A percentile compares a stretch with the other conserved stretches of the same genome.
These are phyloP conservation scores for Lasiosphaeria hispida DNA, from an alignment of 495 filamentous ascomycete genomes.

Conservation along the genomic window DNA sequence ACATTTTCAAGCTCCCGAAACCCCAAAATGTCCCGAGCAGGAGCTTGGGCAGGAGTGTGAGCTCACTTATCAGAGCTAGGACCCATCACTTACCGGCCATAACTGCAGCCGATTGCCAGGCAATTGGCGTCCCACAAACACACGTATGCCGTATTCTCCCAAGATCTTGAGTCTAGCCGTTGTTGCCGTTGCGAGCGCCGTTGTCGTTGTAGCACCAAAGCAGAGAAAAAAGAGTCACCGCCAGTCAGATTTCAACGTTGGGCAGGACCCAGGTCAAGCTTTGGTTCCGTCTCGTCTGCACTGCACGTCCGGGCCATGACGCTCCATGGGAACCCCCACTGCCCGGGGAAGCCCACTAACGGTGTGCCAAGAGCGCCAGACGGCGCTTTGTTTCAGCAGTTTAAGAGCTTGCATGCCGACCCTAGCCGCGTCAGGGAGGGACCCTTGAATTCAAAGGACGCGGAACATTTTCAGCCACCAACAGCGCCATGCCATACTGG, in stretches of 20 bases:
- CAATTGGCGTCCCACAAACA: no score
- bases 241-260: conserved; percentile 4
- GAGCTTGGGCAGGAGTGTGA: neutral
- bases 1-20: no score
- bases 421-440: conserved; percentile 22
- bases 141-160: neutral
- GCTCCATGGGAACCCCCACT: neutral
- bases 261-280: neutral
- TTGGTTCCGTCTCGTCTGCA: neutral
- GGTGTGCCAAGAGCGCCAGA: conserved; percentile 20
- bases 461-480: neutral
- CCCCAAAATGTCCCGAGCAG: neutral
- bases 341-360: conserved; percentile 3
- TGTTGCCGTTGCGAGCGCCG: neutral
- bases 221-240: conserved; percentile 13
- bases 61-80: neutral
- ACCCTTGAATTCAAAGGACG: conserved; percentile 10
- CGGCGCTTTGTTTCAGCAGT: conserved; percentile 19
- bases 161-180: neutral
- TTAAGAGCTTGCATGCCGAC: conserved; percentile 22
- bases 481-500: neutral
- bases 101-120: neutral
- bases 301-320: conserved; percentile 9
- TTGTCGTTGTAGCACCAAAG: neutral
- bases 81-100: conserved; percentile 5